Evolutionary conservation across 768 basidiomycete genomes (phyloP), one percentile per base, ranked within the genome.

Genomic region (Saitozyma podzolica): DNA sequence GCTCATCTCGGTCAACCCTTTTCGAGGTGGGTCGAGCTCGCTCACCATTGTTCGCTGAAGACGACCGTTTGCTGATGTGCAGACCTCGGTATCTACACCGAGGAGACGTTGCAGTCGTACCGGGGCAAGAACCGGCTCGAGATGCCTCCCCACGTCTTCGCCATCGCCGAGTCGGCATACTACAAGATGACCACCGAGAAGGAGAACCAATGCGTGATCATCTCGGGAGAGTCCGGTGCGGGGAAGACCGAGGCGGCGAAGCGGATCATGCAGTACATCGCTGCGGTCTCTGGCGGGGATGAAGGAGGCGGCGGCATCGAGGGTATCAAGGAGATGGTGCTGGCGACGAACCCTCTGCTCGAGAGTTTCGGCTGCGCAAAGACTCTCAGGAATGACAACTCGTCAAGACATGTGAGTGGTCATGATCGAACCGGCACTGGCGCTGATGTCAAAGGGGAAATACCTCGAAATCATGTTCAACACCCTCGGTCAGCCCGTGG

Each of bases 401-500:
- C 92, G 7, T 92, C 90, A 86, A 88, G 95, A 67, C 95, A 98
- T 85, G 93, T 95, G 80, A 77, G 92, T 83, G 17, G 11, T 5
- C 5, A 14, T 42, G n/a, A 37, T 14, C 20, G 29, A 1, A n/a
- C 9, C 51, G 45, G 13, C 20, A 3, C 11, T 47, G 45, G 45
- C 45, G 13, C 45, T 55, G 42, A 48, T 16, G 55, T 50, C 13
- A 47, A 19, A 97, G 92, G 95, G 96, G 20, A 99, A 99, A 84
- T 99, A 99, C 77, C 84, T 99, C 9, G 94, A 99, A 81, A 97
- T 99, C 80, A 97, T 98, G 91, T 99, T 99, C 82, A 96, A 99
- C 71, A 81, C 84, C 19, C 85, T 87, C 14, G 94, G 94, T 56
- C 91, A 94, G 74, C 96, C 96, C 16, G 87, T 98, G 43, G 96